These are phyloP conservation scores for Phytophthora macrochlamydospora DNA, from an alignment of 352 stramenopile genomes.

Conservation along the genomic window DNA sequence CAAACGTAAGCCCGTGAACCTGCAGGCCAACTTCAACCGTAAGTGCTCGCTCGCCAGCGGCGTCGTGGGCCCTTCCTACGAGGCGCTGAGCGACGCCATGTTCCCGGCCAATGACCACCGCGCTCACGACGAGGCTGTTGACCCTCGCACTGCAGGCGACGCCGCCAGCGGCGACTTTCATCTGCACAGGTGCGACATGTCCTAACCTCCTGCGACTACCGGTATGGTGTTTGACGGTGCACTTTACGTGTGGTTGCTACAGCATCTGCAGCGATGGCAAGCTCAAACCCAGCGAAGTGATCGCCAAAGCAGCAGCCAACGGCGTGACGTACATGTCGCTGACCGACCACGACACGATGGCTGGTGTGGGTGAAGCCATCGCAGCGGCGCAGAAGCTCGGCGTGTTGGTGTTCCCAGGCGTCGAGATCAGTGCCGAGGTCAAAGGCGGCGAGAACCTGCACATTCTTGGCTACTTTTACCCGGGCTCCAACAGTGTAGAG, in stretches of 20 bases:
- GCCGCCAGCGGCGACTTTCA: conserved; percentile 76
- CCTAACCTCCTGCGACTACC: not conserved
- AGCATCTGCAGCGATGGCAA: conserved; percentile 87
- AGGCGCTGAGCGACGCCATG: conserved; percentile 68
- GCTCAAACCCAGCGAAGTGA: conserved; percentile 72
- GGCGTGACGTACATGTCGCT: conserved; percentile 84
- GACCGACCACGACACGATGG: conserved; percentile 89
- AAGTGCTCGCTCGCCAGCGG: conserved; percentile 55
- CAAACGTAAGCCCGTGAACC: conserved; percentile 86
- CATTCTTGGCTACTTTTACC: conserved; percentile 87
- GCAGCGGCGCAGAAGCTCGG: conserved; percentile 58
- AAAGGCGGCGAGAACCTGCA: conserved; percentile 85
- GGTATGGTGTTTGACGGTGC: not conserved
- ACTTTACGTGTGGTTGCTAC: not conserved
- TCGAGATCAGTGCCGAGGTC: conserved; percentile 89
- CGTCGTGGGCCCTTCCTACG: conserved; percentile 17
- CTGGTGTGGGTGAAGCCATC: conserved; percentile 77
- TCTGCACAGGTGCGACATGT: conserved; percentile 69
- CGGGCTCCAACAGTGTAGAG: conserved; percentile 72
- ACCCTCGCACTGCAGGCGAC: conserved; percentile 62
- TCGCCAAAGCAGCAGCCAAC: conserved; percentile 77
- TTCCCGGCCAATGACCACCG: conserved; percentile 75
- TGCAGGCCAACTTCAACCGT: conserved; percentile 85
- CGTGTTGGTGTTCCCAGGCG: conserved; percentile 79
- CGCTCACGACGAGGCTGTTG: conserved; percentile 20